These are phyloP conservation scores for Microcyclospora pomicola DNA, from an alignment of 2,329 filamentous ascomycete species.

Conservation along the genomic window DNA sequence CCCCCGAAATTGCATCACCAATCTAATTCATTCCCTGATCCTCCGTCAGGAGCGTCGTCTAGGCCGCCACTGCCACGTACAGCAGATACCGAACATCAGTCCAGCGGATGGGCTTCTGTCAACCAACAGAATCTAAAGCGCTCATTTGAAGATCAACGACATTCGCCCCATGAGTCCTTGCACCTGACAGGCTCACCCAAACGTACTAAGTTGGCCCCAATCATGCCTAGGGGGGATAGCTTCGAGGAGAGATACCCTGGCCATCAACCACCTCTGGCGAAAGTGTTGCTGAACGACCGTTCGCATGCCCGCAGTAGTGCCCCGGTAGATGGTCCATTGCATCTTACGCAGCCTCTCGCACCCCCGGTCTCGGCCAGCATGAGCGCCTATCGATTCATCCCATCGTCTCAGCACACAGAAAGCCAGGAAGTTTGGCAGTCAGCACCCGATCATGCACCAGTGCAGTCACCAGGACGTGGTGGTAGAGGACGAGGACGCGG, in stretches of 20 bases:
- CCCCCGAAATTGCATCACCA: constrained; percentile 8
- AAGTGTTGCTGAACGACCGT: not conserved
- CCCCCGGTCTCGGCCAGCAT: constrained; percentile 7
- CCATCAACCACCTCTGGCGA: constrained; percentile 7
- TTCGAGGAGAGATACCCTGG: constrained; percentile 13
- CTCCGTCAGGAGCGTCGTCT: constrained; percentile 3
- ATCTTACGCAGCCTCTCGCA: constrained; percentile 13
- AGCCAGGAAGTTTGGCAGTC: constrained; percentile 18
- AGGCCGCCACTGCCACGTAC: constrained; percentile 9
- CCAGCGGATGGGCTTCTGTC: constrained; percentile 30
- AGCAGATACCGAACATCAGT: constrained; percentile 9
- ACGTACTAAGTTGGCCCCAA: constrained; percentile 28
- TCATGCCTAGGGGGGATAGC: constrained; percentile 23
- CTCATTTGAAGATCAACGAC: constrained; percentile 23
- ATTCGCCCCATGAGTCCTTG: constrained; percentile 15
- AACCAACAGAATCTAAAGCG: constrained; percentile 31
- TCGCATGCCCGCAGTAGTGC: constrained; percentile 18
- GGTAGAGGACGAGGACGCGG: constrained; percentile 13
- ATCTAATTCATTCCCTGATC: constrained; percentile 1
- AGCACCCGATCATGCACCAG: constrained; percentile 6
- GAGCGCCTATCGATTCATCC: constrained; percentile 20
- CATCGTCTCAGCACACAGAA: constrained; percentile 18
- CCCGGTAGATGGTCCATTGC: constrained; percentile 18
- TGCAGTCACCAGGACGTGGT: constrained; percentile 19
- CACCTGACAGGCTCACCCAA: constrained; percentile 28